These are phyloP conservation scores for Quercus tomentella DNA, from an alignment of 331 rosid genomes.

Conservation along the genomic window DNA sequence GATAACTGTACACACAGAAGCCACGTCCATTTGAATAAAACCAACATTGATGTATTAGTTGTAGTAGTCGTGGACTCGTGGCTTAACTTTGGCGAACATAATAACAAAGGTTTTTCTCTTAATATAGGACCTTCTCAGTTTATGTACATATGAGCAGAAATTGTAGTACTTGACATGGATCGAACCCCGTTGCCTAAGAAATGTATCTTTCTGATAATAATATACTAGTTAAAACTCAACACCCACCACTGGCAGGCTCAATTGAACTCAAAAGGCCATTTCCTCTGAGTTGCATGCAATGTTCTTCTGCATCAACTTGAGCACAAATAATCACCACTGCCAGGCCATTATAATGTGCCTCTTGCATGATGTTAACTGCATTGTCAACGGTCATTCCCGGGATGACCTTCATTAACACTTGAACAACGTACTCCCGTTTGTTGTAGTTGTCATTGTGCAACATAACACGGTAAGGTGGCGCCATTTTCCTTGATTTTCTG, in stretches of 20 bases:
- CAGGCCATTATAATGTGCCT: conserved; percentile 78
- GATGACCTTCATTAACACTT: conserved; percentile 94
- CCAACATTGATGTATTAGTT: neutral
- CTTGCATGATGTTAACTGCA: conserved; percentile 94
- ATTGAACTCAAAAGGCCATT: conserved; percentile 89
- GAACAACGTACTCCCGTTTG: conserved; percentile 87
- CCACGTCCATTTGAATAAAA: neutral
- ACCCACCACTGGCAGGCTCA: conserved; percentile 82
- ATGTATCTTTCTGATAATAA: neutral
- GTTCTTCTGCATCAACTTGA: conserved; percentile 92
- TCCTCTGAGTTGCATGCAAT: conserved; percentile 85
- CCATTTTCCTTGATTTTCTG: conserved; percentile 67
- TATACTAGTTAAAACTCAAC: conserved; percentile 26
- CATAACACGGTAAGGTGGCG: conserved; percentile 79
- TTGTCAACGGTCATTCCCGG: conserved; percentile 89
- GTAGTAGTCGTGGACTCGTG: neutral
- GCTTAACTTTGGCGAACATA: neutral
- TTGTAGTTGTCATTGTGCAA: conserved; percentile 84
- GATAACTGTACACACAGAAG: neutral
- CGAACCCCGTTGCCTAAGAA: conserved; percentile 2
- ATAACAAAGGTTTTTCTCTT: neutral
- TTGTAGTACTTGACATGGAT: conserved; percentile 11
- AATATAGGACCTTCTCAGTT: neutral
- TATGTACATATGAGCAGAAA: conserved; percentile 8
- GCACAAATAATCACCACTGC: conserved; percentile 78